Conservation (phyloP, 129 eudicot genomes). For the Glebionis coronaria region DNA sequence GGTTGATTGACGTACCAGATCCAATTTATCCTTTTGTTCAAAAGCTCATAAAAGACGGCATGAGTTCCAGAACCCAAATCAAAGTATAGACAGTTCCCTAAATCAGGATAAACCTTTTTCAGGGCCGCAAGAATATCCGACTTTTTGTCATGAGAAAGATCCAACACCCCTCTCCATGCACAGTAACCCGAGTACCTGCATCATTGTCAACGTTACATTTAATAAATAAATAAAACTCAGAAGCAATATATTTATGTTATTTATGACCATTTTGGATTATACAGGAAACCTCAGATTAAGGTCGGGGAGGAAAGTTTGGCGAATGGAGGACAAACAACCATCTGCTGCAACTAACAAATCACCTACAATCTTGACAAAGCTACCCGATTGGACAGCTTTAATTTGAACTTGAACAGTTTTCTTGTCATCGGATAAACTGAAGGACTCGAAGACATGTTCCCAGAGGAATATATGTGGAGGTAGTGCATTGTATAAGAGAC, state of each 20-base stretch:
- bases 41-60: conserved; percentile 65
- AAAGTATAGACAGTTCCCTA: conserved; percentile 80
- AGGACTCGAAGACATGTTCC: conserved; percentile 74
- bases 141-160: conserved; percentile 46
- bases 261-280: conserved; percentile 2
- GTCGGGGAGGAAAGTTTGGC: conserved; percentile 55
- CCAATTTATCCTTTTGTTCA: conserved; percentile 78
- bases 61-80: conserved; percentile 62
- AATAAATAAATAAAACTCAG: background rate
- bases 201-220: conserved; percentile 6
- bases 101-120: conserved; percentile 60
- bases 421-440: conserved; percentile 40
- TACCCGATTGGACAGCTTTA: conserved; percentile 54
- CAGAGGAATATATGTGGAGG: conserved; percentile 58
- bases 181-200: conserved; percentile 88
- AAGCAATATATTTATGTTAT: background rate
- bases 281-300: conserved; percentile 56
- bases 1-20: conserved; percentile 86
- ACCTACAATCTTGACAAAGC: conserved; percentile 33
- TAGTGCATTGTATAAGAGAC: conserved; percentile 58
- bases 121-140: conserved; percentile 43
- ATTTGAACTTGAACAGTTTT: conserved; percentile 40
- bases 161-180: conserved; percentile 98
- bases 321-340: conserved; percentile 63
- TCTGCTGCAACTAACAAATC: conserved; percentile 87